phyloP scores from a whole-genome alignment of 2,329 filamentous ascomycete genomes.

The Trichoderma asperellum region DNA sequence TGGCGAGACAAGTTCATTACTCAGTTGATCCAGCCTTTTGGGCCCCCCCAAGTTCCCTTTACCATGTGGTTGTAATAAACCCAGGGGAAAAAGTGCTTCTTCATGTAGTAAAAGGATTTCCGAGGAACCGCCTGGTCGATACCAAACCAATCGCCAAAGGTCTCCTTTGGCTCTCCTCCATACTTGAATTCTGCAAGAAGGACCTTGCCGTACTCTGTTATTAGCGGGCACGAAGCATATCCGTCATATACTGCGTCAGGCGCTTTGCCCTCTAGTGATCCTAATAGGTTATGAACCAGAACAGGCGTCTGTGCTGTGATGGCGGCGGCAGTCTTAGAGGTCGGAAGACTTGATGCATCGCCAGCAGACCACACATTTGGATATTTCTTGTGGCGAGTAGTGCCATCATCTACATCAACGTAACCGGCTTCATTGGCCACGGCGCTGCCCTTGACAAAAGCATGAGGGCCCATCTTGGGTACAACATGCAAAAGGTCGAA shows the following conservation, averaged over 20 bases:
- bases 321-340: constrained; percentile 59
- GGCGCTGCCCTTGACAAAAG: constrained; percentile 56
- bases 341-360: constrained; percentile 63
- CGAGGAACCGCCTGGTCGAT: constrained; percentile 62
- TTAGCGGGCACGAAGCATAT: constrained; percentile 59
- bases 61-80: constrained; percentile 64
- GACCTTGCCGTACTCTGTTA: constrained; percentile 64
- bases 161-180: constrained; percentile 65
- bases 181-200: constrained; percentile 69
- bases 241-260: constrained; percentile 54
- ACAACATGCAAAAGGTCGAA: constrained; percentile 62
- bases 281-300: constrained; percentile 53
- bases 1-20: background rate
- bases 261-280: constrained; percentile 50
- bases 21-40: constrained; percentile 53
- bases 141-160: constrained; percentile 58
- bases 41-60: constrained; percentile 65
- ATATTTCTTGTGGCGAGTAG: constrained; percentile 57
- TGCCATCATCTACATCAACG: constrained; percentile 60
- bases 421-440: constrained; percentile 60
- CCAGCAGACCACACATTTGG: constrained; percentile 62
- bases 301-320: constrained; percentile 57
- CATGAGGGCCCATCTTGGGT: constrained; percentile 63
- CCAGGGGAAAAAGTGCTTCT: constrained; percentile 71
- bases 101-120: constrained; percentile 62